Evolutionary conservation across 768 basidiomycete genomes (phyloP), one percentile per base, ranked within the genome.

Genomic region (Tricholoma bakamatsutake): DNA sequence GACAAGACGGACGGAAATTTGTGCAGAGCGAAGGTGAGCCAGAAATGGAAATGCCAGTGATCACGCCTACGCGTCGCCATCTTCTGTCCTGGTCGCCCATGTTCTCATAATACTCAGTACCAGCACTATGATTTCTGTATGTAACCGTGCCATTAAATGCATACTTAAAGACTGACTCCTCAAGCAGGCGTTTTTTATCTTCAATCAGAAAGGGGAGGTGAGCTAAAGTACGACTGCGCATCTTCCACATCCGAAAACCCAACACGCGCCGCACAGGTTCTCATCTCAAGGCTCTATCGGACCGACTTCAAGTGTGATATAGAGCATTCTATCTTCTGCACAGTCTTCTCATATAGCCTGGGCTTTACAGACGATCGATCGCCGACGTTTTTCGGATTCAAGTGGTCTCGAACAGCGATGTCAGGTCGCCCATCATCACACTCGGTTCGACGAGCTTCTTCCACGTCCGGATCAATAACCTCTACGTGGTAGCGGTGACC

Each of bases 181-280:
- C 24, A 50, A 48, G 3, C 61, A 98, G 95, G 95, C 91, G 48
- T 98, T 98, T 83, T 98, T 98, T 73, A 93, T 98, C 56, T 97
- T 98, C 80, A 99, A 98, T 68, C 93, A 95, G 72, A 98, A 98
- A 72, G 97, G 97, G 71, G 97, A 98, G 83, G 96, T 94, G 54
- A 39, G 82, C 67, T 48, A 35, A 52, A 47, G 48, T 59, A 28
- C n/a, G 7, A 48, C 15, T 51, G 33, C 52, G 33, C 33, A 50
- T 37, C 49, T 59, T 35, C 39, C 50, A 50, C 45, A 30, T 15
- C 28, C 28, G 27, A 40, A 46, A 57, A n/a, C n/a, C 21, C 45
- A 45, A 37, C 31, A 54, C 18, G 55, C 53, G 54, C 49, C 37
- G 31, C 53, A 35, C 64, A 95, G 93, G 91, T 98, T 64, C 81